Evolutionary conservation across 2,329 filamentous ascomycete genomes (phyloP).

Genomic region (Penicillium sp.): DNA sequence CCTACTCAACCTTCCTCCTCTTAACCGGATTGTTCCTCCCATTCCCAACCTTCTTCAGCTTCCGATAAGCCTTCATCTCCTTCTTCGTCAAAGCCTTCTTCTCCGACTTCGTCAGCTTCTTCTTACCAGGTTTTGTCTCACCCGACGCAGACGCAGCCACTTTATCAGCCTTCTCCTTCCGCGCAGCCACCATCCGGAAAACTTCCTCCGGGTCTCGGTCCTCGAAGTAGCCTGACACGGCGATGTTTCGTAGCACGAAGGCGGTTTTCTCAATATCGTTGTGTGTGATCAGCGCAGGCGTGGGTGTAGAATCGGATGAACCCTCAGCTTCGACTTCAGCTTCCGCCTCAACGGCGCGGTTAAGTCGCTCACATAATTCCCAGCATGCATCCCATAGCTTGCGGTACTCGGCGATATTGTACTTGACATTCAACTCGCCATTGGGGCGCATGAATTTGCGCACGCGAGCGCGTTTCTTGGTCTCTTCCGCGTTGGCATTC

Average conservation of each 20-base stretch:
- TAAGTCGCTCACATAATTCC: slow-evolving; percentile 27
- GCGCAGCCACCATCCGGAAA: not conserved
- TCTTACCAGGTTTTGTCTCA: not conserved
- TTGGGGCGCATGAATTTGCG: slow-evolving; percentile 18
- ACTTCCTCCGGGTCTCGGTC: not conserved
- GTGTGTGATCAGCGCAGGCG: slow-evolving; percentile 24
- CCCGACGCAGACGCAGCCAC: not conserved
- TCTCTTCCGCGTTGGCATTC: not conserved
- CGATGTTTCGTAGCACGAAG: slow-evolving; percentile 40
- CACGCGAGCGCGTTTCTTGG: not conserved
- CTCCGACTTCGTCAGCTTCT: not conserved
- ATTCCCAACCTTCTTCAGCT: not conserved
- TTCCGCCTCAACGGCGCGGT: slow-evolving; percentile 9
- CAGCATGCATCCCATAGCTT: slow-evolving; percentile 32
- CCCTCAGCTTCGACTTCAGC: not conserved
- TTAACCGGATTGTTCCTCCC: not conserved
- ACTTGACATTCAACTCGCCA: slow-evolving; percentile 41
- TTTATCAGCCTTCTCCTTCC: not conserved
- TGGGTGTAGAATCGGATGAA: not conserved
- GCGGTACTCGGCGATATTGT: slow-evolving; percentile 43
- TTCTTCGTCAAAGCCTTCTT: not conserved
- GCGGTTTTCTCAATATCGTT: slow-evolving; percentile 41
- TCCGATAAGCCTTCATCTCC: not conserved
- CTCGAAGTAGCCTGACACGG: slow-evolving; percentile 24
- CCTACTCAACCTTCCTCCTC: not conserved